These are phyloP conservation scores for Rhynchospora breviuscula DNA, from an alignment of 176 grass and related monocot genomes.

Conservation along the genomic window DNA sequence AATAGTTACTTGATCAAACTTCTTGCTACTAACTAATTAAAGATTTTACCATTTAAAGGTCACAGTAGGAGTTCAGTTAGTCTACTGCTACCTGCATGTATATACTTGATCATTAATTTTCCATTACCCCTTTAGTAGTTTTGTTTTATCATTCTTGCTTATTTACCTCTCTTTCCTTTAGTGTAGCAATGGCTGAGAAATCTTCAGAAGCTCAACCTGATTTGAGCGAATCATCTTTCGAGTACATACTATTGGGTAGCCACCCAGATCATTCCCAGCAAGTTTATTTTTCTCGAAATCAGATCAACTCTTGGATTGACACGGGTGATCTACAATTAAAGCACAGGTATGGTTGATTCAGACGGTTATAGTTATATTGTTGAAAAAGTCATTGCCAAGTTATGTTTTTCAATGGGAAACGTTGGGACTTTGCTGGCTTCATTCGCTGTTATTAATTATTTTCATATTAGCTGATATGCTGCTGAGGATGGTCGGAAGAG, in stretches of 20 bases:
- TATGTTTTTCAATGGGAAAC: background rate
- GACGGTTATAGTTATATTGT: background rate
- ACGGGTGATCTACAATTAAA: conserved; percentile 53
- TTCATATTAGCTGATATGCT: background rate
- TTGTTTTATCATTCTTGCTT: background rate
- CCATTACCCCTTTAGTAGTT: background rate
- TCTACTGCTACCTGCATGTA: background rate
- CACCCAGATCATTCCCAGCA: conserved; percentile 59
- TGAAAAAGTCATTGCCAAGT: background rate
- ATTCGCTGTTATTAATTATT: too few relatives aligned
- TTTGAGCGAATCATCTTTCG: conserved; percentile 40
- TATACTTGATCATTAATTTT: background rate
- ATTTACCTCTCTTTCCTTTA: background rate
- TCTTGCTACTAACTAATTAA: background rate
- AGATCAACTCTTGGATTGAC: conserved; percentile 83
- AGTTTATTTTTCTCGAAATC: conserved; percentile 55
- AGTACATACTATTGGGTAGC: conserved; percentile 89
- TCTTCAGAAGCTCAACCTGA: conserved; percentile 28
- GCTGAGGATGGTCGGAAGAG: background rate
- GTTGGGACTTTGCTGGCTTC: background rate
- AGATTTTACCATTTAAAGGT: background rate
- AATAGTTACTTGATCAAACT: background rate
- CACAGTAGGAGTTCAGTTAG: background rate
- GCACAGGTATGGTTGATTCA: conserved; percentile 28
- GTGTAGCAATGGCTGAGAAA: conserved; percentile 53